These are phyloP conservation scores for Xerocomellus chrysenteron DNA, from an alignment of 768 basidiomycete species.

Conservation along the genomic window DNA sequence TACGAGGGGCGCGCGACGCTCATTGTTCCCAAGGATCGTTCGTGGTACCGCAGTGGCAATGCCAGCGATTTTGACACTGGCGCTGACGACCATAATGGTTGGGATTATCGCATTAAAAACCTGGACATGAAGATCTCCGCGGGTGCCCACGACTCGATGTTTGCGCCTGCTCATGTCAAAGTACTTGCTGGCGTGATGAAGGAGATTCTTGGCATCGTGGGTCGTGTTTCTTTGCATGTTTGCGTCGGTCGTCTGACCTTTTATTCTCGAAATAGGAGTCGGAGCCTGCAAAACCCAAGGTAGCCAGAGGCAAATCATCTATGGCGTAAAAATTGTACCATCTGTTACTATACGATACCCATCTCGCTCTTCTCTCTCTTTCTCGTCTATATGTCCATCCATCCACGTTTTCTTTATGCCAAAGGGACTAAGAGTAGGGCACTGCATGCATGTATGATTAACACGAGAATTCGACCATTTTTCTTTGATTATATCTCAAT, in stretches of 20 bases:
- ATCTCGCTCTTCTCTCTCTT: not conserved
- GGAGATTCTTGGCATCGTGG: constrained; percentile 15
- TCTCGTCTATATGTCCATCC: not conserved
- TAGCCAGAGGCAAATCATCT: not conserved
- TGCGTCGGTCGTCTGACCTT: not conserved
- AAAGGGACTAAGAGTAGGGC: not conserved
- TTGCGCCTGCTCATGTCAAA: constrained; percentile 32
- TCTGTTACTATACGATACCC: not conserved
- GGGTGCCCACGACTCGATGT: constrained; percentile 33
- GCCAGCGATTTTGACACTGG: constrained; percentile 32
- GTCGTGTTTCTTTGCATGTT: not conserved
- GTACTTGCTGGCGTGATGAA: constrained; percentile 27
- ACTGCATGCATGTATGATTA: not conserved
- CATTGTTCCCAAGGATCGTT: constrained; percentile 32
- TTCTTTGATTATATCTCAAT: not conserved
- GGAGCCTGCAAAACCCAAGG: not conserved
- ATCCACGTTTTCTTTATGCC: not conserved
- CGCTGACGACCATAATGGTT: constrained; percentile 31
- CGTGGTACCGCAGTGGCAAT: constrained; percentile 31
- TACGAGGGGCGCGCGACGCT: constrained; percentile 26
- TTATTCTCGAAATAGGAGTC: not conserved
- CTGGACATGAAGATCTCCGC: constrained; percentile 28
- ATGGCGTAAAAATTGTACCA: not conserved
- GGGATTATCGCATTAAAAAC: constrained; percentile 28
- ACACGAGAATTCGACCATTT: not conserved